Evolutionary conservation across 2,329 filamentous ascomycete genomes (phyloP).

Genomic region (Truncatella angustata): DNA sequence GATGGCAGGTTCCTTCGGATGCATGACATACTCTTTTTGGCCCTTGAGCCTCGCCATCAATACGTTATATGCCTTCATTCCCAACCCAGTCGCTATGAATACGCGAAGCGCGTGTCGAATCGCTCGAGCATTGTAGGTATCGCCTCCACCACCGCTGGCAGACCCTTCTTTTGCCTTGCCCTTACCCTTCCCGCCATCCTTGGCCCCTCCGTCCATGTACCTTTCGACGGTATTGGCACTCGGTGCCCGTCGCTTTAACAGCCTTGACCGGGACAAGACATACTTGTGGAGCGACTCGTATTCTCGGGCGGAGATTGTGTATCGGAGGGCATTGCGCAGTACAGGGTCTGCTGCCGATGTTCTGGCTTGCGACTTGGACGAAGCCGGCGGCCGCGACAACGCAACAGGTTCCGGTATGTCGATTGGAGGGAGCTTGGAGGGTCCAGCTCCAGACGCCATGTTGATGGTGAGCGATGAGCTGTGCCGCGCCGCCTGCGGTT

Average conservation of each 20-base stretch:
- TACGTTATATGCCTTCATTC: constrained; percentile 61
- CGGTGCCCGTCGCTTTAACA: constrained; percentile 54
- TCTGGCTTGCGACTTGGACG: background rate
- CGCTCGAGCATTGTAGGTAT: constrained; percentile 69
- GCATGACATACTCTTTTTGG: constrained; percentile 39
- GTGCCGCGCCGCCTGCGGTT: no score
- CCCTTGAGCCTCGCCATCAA: constrained; percentile 48
- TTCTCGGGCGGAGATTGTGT: constrained; percentile 81
- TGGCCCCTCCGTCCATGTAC: constrained; percentile 45
- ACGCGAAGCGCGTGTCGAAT: constrained; percentile 70
- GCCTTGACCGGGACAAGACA: constrained; percentile 69
- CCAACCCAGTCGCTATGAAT: constrained; percentile 62
- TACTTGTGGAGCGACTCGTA: constrained; percentile 84
- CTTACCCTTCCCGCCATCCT: constrained; percentile 26
- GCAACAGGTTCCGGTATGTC: background rate
- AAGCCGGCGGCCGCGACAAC: background rate
- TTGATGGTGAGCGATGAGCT: no score
- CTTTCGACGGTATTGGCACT: constrained; percentile 54
- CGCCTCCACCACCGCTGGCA: constrained; percentile 34
- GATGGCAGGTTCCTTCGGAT: background rate
- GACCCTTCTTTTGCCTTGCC: constrained; percentile 25
- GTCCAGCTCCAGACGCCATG: background rate
- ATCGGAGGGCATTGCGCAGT: constrained; percentile 80
- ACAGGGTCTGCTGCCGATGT: constrained; percentile 58
- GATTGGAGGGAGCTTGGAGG: background rate